Percentiles rank a stretch among this genome's conserved stretches.
Conservation (phyloP, 2,329 filamentous ascomycete species). For the Alternaria triticimaculans region DNA sequence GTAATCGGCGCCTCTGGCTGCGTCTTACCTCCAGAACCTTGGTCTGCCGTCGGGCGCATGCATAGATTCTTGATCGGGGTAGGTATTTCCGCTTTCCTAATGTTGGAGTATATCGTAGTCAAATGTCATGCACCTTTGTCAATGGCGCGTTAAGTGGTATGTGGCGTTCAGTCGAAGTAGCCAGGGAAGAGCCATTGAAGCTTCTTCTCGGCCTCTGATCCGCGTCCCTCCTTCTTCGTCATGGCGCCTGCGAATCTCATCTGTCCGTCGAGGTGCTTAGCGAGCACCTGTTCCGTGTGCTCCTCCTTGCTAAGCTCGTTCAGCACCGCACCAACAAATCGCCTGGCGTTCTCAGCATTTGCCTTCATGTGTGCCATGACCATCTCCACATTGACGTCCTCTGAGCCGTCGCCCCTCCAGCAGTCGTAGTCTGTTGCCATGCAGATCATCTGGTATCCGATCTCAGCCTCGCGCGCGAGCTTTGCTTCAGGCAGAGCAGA, state of each 20-base stretch:
- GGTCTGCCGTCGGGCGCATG: background rate
- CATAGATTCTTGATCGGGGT: background rate
- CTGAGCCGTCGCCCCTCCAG: slow-evolving; percentile 81
- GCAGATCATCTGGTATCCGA: slow-evolving; percentile 97
- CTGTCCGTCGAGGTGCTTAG: slow-evolving; percentile 79
- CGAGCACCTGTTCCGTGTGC: slow-evolving; percentile 75
- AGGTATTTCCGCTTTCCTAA: background rate
- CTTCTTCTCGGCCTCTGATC: slow-evolving; percentile 76
- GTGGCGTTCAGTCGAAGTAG: slow-evolving; percentile 62
- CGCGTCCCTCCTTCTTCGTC: slow-evolving; percentile 78
- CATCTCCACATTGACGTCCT: slow-evolving; percentile 90
- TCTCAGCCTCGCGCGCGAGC: slow-evolving; percentile 93
- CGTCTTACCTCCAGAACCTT: slow-evolving; percentile 2
- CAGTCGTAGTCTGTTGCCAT: slow-evolving; percentile 99
- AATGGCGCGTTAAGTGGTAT: background rate
- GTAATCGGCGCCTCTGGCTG: slow-evolving; percentile 5
- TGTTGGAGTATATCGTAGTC: background rate
- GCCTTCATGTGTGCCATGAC: slow-evolving; percentile 96
- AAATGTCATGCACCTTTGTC: background rate
- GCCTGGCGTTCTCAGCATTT: slow-evolving; percentile 85
- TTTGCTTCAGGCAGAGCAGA: slow-evolving; percentile 94
- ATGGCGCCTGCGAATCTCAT: slow-evolving; percentile 81
- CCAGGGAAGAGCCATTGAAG: slow-evolving; percentile 87
- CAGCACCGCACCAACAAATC: slow-evolving; percentile 83
- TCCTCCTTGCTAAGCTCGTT: slow-evolving; percentile 83